A percentile compares a stretch with the other conserved stretches of the same genome.
Conservation (phyloP, 1,284 basidiomycete species). For the Irpex lacteus region DNA sequence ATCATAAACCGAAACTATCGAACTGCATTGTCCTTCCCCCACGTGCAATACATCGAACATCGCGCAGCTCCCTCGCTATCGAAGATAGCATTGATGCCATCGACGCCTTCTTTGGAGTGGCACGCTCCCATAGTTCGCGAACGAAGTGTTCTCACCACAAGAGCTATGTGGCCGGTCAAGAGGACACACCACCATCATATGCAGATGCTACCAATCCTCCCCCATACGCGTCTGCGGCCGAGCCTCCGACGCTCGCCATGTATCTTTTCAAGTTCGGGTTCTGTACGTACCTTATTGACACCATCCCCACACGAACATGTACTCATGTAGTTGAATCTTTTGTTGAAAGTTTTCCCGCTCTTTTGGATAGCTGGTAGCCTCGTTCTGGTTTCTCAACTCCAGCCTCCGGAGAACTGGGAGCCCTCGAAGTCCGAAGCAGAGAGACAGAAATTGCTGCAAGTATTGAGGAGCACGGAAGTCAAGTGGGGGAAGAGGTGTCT, state of each 20-base stretch:
- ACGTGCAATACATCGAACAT: constrained; percentile 4
- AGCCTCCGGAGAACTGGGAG: constrained; percentile 37
- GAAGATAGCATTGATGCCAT: constrained; percentile 21
- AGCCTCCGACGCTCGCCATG: constrained; percentile 31
- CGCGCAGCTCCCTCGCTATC: constrained; percentile 14
- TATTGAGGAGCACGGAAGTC: constrained; percentile 34
- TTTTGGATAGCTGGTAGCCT: constrained; percentile 40
- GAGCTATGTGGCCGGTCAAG: not conserved
- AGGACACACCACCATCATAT: constrained; percentile 23
- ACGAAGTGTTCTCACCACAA: constrained; percentile 27
- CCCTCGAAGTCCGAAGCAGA: constrained; percentile 34
- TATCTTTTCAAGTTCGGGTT: constrained; percentile 33
- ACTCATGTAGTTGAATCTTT: not conserved
- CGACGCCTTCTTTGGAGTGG: constrained; percentile 30
- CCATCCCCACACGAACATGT: not conserved
- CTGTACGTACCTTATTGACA: constrained; percentile 19
- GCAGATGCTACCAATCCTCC: constrained; percentile 21
- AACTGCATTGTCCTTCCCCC: constrained; percentile 2
- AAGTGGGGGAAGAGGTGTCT: constrained; percentile 43
- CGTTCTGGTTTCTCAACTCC: constrained; percentile 37
- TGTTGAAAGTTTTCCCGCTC: constrained; percentile 37
- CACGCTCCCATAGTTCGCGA: constrained; percentile 22
- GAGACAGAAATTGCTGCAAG: constrained; percentile 31
- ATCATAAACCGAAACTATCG: constrained; percentile 24
- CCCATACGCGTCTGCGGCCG: constrained; percentile 22